Base-by-base conservation (phyloP, 2,329 filamentous ascomycete species). In the Aspergillus neotritici region DNA sequence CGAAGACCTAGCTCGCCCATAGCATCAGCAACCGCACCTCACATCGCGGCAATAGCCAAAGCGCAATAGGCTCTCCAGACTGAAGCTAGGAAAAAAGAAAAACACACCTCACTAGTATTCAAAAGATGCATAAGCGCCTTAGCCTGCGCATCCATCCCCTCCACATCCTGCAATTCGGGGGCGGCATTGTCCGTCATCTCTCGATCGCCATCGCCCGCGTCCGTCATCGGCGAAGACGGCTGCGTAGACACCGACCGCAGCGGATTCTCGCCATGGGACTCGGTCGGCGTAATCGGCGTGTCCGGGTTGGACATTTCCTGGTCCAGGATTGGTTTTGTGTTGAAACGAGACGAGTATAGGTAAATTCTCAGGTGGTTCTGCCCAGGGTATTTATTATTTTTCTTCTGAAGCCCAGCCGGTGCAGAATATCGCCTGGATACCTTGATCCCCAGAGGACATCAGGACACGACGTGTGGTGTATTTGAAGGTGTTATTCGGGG, bases 91-190 rank as follows among this genome's bases (percentile, higher is more conserved):
- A 25, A 31, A 14, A 25, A 29, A 7, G 35, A 15, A 28, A 43
- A 29, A 53, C 58, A 33, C 54, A 70, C 67, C 38, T 68, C 69
- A 48, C 69, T 72, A 1, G 69, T 71, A 42, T 71, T 69, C 31
- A 73, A 50, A 21, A 73, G 48, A 47, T 71, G 68, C 48, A 69
- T 71, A 36, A 72, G 53, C 6, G 68, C 70, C 43, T 66, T 69
- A 3, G 68, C 64, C 47, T 70, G 69, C 14, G 58, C 56, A 49
- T 72, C 67, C 63, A 72, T 67, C 5, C 58, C 67, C 40, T 70
- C 67, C 2, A 51, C 53, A 44, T 58, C 54, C 11, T 63, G 21
- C 21, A 8, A 8, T 25, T 25, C 17, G 17, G 17, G 17, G 5
- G 5, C 17, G 17, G 17, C n/a, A n/a, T n/a, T n/a, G 17, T 21